phyloP scores from a whole-genome alignment of 1,139 yeast genomes.

The Sugiyamaella japonica region DNA sequence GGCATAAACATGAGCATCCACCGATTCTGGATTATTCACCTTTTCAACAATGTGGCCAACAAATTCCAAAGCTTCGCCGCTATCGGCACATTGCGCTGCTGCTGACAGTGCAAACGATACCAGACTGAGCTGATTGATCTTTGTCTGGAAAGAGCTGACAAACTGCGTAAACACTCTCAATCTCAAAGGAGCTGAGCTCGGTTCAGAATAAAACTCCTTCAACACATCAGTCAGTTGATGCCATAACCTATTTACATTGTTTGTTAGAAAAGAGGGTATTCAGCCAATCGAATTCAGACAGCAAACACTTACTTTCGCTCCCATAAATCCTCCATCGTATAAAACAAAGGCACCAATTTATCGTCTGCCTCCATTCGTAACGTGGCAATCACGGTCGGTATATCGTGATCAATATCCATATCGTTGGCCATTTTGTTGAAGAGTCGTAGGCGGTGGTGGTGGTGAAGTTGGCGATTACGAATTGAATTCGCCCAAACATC shows the following conservation, averaged over 20 bases:
- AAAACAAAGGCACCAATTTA: conserved; percentile 63
- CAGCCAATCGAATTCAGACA: background rate
- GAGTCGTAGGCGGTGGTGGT: background rate
- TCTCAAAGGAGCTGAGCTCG: conserved; percentile 55
- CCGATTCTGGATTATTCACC: conserved; percentile 46
- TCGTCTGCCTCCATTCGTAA: conserved; percentile 69
- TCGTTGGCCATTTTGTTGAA: conserved; percentile 17
- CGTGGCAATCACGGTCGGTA: conserved; percentile 63
- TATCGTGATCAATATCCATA: conserved; percentile 43
- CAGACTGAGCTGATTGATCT: conserved; percentile 74
- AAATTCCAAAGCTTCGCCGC: conserved; percentile 56
- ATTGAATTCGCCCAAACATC: too few species aligned
- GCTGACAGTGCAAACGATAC: conserved; percentile 72
- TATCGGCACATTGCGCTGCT: conserved; percentile 48
- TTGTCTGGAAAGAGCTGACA: conserved; percentile 62
- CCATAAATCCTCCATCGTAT: conserved; percentile 79
- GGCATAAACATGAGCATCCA: conserved; percentile 59
- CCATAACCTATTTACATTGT: conserved; percentile 45
- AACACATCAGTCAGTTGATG: conserved; percentile 75
- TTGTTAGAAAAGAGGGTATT: background rate
- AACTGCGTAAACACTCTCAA: conserved; percentile 71
- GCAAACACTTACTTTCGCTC: conserved; percentile 61
- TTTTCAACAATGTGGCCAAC: conserved; percentile 53
- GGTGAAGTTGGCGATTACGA: too few species aligned
- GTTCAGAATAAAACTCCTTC: conserved; percentile 58